Evolutionary conservation across 202 grass and related monocot genomes (phyloP).

Genomic region (Carex sylvatica): DNA sequence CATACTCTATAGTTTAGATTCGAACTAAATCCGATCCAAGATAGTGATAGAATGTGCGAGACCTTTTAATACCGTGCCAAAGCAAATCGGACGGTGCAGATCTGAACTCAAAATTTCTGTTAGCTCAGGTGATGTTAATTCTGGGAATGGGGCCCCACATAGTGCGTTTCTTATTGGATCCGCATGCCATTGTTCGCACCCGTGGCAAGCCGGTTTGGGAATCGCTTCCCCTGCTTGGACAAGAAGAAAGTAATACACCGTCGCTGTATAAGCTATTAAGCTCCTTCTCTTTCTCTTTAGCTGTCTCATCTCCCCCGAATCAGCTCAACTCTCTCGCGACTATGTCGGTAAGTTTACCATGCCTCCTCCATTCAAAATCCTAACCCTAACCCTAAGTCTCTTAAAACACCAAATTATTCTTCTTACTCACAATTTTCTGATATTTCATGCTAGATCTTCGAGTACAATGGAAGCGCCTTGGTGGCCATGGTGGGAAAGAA

Average conservation of each 20-base stretch:
- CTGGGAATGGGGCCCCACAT: neutral
- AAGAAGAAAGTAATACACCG: slow-evolving; percentile 5
- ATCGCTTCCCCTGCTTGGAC: slow-evolving; percentile 13
- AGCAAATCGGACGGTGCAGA: no score
- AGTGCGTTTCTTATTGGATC: neutral
- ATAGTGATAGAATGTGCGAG: no score
- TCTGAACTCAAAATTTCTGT: no score
- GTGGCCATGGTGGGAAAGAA: slow-evolving; percentile 74
- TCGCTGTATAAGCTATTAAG: neutral
- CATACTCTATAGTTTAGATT: no score
- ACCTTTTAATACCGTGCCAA: no score
- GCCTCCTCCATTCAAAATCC: neutral
- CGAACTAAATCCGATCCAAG: no score
- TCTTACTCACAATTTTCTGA: slow-evolving; percentile 19
- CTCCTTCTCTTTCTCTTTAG: neutral
- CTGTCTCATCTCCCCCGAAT: slow-evolving; percentile 6
- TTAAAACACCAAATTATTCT: slow-evolving; percentile 3
- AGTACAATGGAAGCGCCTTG: slow-evolving; percentile 66
- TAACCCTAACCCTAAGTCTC: no score
- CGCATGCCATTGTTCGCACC: neutral
- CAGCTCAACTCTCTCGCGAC: slow-evolving; percentile 6
- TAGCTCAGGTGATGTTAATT: no score
- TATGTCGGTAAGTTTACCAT: slow-evolving; percentile 65
- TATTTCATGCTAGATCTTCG: slow-evolving; percentile 46
- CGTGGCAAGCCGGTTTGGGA: neutral